These are phyloP conservation scores for Quaeritorhiza haematococci DNA, from an alignment of 371 early-diverging fungal species.

Conservation along the genomic window DNA sequence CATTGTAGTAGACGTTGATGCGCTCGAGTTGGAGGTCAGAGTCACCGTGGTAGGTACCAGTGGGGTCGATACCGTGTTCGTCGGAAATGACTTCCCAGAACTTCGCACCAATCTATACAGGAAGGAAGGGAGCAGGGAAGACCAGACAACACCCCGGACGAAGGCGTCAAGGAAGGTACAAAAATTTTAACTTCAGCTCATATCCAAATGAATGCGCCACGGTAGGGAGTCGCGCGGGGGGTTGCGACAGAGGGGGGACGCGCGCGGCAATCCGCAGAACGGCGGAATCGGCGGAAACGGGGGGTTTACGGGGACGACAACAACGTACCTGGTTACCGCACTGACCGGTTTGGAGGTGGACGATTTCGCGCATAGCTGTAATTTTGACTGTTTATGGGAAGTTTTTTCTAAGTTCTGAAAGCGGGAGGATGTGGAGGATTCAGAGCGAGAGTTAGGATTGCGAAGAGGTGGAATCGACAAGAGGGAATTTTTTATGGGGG, in stretches of 20 bases:
- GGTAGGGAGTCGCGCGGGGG: no score
- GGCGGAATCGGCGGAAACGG: no score
- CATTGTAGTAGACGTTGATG: slow-evolving; percentile 96
- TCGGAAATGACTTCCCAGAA: slow-evolving; percentile 78
- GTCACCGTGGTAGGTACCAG: slow-evolving; percentile 63
- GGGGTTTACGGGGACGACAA: no score
- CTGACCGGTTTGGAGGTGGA: slow-evolving; percentile 98
- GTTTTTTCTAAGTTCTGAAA: no score
- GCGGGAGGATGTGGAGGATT: no score
- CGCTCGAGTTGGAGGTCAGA: slow-evolving; percentile 93
- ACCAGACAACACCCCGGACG: no score
- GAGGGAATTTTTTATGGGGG: no score
- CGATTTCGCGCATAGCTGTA: slow-evolving; percentile 99
- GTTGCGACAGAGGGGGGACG: no score
- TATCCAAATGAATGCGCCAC: background rate
- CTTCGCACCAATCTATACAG: slow-evolving; percentile 62
- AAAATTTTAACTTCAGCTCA: background rate
- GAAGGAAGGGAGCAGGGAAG: background rate
- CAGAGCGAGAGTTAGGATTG: no score
- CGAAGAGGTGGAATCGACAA: no score
- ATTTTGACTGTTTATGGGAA: no score
- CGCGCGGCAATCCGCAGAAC: no score
- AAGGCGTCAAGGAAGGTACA: background rate
- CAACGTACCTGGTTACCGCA: slow-evolving; percentile 44
- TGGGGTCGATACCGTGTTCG: slow-evolving; percentile 65